Base-by-base conservation (phyloP, 129 eudicot genomes). In the Ambrosia trifida region DNA sequence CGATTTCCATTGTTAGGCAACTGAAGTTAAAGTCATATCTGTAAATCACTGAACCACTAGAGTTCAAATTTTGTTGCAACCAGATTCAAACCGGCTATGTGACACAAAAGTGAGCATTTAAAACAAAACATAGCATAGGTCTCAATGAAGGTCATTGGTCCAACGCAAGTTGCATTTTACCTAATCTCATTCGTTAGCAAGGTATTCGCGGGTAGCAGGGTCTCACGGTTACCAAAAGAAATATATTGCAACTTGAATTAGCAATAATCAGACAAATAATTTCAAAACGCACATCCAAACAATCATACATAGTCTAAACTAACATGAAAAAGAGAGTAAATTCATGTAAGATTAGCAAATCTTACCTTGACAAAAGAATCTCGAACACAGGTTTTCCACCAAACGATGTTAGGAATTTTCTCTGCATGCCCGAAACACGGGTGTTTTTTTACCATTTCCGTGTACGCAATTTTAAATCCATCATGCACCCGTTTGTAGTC, bases 311-410 rank as follows among this genome's bases (percentile, higher is more conserved):
- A 11, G 3, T 40, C 19, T 51, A 17, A 17, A 35, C 61, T 36
- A 68, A 40, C 64, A 17, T 3, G 36, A 40, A 56, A 30, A 53
- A 20, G 28, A 28, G 40, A 20, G 7, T 30, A 7, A 18, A 57
- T 40, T 50, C 5, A 64, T 52, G 75, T 17, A 41, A 68, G 24
- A 46, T 31, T 50, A 56, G 38, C 60, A 43, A 12, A 67, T 66
- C 28, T 67, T 83, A 95, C 99, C 99, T 86, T 80, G 5, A 83
- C 72, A 76, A 95, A 95, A 53, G 99, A 95, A 82, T 95, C 76
- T 58, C 79, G 76, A 11, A 95, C 99, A 63, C 94, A 86, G 18
- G 94, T 88, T 82, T 86, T 95, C 99, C 99, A 95, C 99, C 99
- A 95, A 19, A 95, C 81, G 76, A 95, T 86, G 67, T 95, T 95